These are phyloP conservation scores for Sicyos edulis DNA, from an alignment of 306 rosid species.

Conservation along the genomic window DNA sequence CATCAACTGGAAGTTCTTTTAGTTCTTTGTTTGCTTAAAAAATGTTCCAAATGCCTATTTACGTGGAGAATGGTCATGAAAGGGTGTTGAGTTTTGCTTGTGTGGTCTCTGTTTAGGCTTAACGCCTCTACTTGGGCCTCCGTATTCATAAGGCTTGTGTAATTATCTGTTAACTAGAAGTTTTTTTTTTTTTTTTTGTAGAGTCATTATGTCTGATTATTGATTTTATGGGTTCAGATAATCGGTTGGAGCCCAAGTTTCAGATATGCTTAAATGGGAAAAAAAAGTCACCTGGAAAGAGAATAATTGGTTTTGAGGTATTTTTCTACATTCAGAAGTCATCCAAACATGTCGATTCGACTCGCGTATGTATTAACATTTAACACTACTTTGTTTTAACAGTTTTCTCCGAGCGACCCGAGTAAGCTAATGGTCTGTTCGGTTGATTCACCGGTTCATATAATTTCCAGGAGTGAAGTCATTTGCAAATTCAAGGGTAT, in stretches of 20 bases:
- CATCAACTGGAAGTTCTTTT: no score
- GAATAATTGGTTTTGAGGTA: constrained; percentile 88
- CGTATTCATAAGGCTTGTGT: no score
- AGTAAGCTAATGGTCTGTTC: constrained; percentile 72
- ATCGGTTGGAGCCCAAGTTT: constrained; percentile 57
- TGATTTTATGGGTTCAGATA: constrained; percentile 50
- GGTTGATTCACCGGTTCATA: constrained; percentile 81
- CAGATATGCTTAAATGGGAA: constrained; percentile 54
- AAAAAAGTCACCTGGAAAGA: constrained; percentile 66
- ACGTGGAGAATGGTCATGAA: no score
- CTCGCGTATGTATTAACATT: not conserved
- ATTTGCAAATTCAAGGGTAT: constrained; percentile 76
- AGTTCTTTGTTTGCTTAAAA: no score
- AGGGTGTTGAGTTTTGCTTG: no score
- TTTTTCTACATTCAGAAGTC: not conserved
- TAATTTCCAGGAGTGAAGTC: constrained; percentile 65
- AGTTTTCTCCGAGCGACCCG: constrained; percentile 73
- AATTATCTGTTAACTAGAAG: no score
- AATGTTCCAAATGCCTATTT: no score
- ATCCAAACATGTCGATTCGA: not conserved
- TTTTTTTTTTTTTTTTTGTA: no score
- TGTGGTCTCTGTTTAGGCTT: no score
- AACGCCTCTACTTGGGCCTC: no score
- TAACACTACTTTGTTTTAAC: constrained; percentile 28
- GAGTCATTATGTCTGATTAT: no score